These are phyloP conservation scores for Spathaspora sp. DNA, from an alignment of 1,139 yeast genomes.

Conservation along the genomic window DNA sequence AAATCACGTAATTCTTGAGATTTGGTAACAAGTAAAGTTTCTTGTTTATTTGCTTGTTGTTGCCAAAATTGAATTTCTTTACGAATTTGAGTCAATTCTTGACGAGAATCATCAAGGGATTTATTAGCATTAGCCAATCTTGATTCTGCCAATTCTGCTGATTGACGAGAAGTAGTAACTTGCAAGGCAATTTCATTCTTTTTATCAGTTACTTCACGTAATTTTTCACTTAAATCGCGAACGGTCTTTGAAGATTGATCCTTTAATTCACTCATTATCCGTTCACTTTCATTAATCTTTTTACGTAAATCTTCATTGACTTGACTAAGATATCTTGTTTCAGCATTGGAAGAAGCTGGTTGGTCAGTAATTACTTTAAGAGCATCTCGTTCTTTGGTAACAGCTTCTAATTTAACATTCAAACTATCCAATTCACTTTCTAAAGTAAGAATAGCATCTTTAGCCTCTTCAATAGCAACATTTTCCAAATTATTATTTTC, in stretches of 20 bases:
- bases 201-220: conserved; percentile 23
- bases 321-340: conserved; percentile 28
- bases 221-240: conserved; percentile 26
- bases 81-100: conserved; percentile 51
- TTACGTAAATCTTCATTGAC: conserved; percentile 27
- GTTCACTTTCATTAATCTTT: conserved; percentile 29
- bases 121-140: conserved; percentile 30
- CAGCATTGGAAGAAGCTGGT: conserved; percentile 12
- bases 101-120: conserved; percentile 44
- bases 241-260: conserved; percentile 24
- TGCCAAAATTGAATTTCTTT: conserved; percentile 46
- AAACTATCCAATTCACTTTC: conserved; percentile 60
- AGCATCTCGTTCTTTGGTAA: conserved; percentile 65
- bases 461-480: conserved; percentile 71
- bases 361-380: conserved; percentile 38
- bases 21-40: conserved; percentile 53
- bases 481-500: conserved; percentile 49
- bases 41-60: conserved; percentile 57
- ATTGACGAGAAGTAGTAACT: conserved; percentile 30
- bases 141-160: conserved; percentile 35
- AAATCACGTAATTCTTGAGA: conserved; percentile 54
- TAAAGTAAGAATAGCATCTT: conserved; percentile 67
- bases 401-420: conserved; percentile 51
- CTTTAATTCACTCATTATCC: conserved; percentile 30
- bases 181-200: conserved; percentile 35